Base-by-base conservation (phyloP, 2,329 filamentous ascomycete species). In the Talaromyces sp. region DNA sequence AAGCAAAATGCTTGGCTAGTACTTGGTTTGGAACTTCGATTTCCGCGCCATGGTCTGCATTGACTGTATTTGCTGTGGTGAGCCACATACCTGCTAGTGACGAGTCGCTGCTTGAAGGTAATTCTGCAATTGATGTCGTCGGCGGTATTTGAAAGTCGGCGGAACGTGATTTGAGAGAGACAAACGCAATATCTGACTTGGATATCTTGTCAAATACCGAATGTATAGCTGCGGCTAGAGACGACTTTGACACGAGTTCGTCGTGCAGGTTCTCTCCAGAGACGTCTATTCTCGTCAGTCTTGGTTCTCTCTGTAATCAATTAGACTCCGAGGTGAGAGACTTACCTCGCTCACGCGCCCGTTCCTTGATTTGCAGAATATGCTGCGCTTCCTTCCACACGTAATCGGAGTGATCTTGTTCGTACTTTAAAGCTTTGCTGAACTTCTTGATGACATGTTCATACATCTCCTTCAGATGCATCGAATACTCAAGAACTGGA, bases 361-460 rank as follows among this genome's bases (percentile, higher is more conserved):
- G 92, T 68, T 96, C 90, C 74, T 95, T 96, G 71, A 95, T 83
- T 39, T 86, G 83, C 35, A 95, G 81, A 57, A 98, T 94, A 66
- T 86, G 87, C 76, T 95, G 93, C 2, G 91, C 92, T 74, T 99
- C 92, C 72, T 90, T 90, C 88, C 92, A 95, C 4, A 99, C 90
- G 75, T 97, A 98, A 70, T 93, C 90, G 64, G 89, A 90, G 67
- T 91, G 89, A 69, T 93, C 90, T 78, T 99, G 94, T 74, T 93
- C 93, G 78, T 94, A 95, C 74, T 95, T 96, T 74, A 97, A 86
- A 3, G 91, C 92, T 80, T 94, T 96, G 74, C 93, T 93, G 71
- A 97, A 89, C 78, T 96, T 96, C 77, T 93, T 95, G 68, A 93
- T 90, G 45, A 98, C 89, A 75, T 97, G 91, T 62, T 91, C 85